A percentile compares a stretch with the other conserved stretches of the same genome.
Conservation (phyloP, 352 stramenopile species). For the Phytophthora lateralis region DNA sequence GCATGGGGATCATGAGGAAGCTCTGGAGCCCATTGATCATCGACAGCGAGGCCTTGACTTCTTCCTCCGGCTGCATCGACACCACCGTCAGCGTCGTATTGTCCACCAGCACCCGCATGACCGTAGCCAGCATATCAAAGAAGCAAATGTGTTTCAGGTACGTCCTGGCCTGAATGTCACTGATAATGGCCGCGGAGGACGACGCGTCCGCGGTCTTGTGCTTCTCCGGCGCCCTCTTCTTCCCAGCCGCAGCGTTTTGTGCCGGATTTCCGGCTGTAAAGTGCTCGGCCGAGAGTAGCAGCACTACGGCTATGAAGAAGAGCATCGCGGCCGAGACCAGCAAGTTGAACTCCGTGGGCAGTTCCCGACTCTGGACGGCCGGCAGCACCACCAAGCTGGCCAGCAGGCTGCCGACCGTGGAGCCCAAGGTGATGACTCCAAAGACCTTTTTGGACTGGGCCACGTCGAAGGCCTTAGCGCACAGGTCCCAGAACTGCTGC, state of each 20-base stretch:
- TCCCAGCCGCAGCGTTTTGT: constrained; percentile 5
- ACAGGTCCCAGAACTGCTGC: constrained; percentile 90
- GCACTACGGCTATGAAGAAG: constrained; percentile 59
- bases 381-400: constrained; percentile 79
- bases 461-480: constrained; percentile 80
- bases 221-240: constrained; percentile 8
- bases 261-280: constrained; percentile 35
- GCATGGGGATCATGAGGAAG: constrained; percentile 88
- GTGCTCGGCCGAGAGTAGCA: constrained; percentile 56
- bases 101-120: constrained; percentile 82
- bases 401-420: constrained; percentile 77
- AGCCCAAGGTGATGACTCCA: constrained; percentile 86
- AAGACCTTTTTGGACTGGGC: constrained; percentile 88
- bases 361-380: constrained; percentile 44
- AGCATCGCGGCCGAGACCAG: constrained; percentile 59
- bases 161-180: constrained; percentile 70
- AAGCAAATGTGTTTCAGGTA: constrained; percentile 90
- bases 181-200: constrained; percentile 47
- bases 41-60: constrained; percentile 76
- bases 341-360: constrained; percentile 79
- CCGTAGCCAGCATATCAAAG: constrained; percentile 82
- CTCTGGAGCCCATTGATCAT: constrained; percentile 86
- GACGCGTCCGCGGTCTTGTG: constrained; percentile 2
- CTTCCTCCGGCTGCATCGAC: constrained; percentile 64
- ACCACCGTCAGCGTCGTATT: constrained; percentile 83